phyloP scores from a whole-genome alignment of 345 rosid genomes.

The Eucalyptus erythrocorys region DNA sequence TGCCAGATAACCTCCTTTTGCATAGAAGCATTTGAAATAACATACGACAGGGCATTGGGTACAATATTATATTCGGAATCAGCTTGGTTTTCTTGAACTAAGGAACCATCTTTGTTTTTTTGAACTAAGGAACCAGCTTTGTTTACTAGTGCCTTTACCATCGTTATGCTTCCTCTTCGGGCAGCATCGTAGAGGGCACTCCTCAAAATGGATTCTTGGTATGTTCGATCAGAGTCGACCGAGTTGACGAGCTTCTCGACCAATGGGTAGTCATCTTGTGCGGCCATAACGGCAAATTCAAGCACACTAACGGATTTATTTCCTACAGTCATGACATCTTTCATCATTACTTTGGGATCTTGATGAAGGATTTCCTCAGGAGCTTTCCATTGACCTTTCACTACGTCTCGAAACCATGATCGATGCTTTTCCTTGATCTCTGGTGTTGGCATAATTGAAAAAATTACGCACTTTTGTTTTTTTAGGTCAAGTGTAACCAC shows the following conservation, averaged over 20 bases:
- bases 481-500: background rate
- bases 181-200: background rate
- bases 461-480: background rate
- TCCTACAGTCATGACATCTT: background rate
- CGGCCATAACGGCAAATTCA: background rate
- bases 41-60: background rate
- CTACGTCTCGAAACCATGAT: fast-evolving
- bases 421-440: background rate
- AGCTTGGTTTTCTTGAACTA: too few species aligned
- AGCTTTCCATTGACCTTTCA: background rate
- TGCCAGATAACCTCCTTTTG: background rate
- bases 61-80: background rate
- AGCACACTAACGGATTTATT: background rate
- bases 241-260: background rate
- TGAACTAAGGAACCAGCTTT: too few species aligned
- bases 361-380: fast-evolving
- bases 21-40: background rate
- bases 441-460: background rate
- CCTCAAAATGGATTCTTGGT: background rate
- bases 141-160: background rate
- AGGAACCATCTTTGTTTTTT: too few species aligned
- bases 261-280: fast-evolving
- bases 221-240: fast-evolving
- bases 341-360: fast-evolving
- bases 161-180: background rate